Percentiles rank a stretch among this genome's conserved stretches.
Conservation (phyloP, 768 basidiomycete genomes). For the Kwoniella botswanensis region DNA sequence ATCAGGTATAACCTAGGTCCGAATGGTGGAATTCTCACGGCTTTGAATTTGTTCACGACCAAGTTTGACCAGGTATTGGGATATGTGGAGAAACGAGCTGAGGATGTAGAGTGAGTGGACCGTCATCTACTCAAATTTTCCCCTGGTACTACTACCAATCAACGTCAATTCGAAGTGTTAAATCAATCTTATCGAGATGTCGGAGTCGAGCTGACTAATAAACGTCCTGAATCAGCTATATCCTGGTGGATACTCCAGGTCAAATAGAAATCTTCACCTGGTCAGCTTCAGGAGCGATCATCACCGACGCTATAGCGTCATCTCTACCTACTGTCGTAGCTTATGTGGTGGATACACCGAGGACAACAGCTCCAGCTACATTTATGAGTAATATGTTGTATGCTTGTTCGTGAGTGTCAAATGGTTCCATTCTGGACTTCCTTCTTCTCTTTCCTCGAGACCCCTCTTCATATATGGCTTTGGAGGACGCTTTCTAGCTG, state of each 20-base stretch:
- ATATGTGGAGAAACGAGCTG: slow-evolving; percentile 87
- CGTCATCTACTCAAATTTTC: background rate
- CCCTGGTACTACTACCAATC: too few relatives aligned
- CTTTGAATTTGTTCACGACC: slow-evolving; percentile 95
- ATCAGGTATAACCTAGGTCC: slow-evolving; percentile 94
- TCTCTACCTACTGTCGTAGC: slow-evolving; percentile 92
- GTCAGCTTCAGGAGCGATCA: slow-evolving; percentile 98
- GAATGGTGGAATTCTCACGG: slow-evolving; percentile 96
- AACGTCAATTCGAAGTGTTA: too few relatives aligned
- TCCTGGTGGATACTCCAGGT: slow-evolving; percentile 95
- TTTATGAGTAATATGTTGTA: slow-evolving; percentile 99
- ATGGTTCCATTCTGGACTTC: background rate
- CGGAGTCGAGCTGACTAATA: background rate
- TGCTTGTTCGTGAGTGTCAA: slow-evolving; percentile 79
- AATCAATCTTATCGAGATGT: too few relatives aligned
- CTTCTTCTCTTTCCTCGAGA: background rate
- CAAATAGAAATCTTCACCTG: slow-evolving; percentile 99
- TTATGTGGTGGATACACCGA: slow-evolving; percentile 95
- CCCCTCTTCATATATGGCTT: background rate
- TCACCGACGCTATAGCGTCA: slow-evolving; percentile 94
- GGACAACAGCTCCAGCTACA: slow-evolving; percentile 86
- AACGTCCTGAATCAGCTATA: slow-evolving; percentile 67
- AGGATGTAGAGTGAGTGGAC: slow-evolving; percentile 77
- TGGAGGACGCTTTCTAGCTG: too few relatives aligned
- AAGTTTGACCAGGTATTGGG: slow-evolving; percentile 97